Percentiles rank a stretch among this genome's conserved stretches.
Evolutionary conservation across 208 protist species (phyloP).

Genomic region (Crithidia brevicula): DNA sequence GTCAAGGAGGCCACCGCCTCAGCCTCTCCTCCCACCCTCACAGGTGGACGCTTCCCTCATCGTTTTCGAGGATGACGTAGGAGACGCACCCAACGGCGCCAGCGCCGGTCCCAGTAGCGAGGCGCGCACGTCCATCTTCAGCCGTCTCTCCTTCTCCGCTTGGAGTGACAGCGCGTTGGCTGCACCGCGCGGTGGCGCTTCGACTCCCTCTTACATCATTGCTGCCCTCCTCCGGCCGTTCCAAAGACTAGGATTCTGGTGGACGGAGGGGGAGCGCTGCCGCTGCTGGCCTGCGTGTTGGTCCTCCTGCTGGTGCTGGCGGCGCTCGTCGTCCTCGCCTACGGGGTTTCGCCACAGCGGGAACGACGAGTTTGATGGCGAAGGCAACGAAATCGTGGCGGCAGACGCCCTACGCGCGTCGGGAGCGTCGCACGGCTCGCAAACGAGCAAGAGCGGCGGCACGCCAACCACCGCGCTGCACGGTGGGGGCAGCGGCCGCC

Average conservation of each 20-base stretch:
- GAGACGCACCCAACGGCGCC: background rate
- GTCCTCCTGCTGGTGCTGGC: background rate
- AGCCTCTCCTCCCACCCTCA: background rate
- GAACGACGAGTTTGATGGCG: constrained; percentile 5
- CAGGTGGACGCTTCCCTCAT: background rate
- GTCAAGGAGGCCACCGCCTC: background rate
- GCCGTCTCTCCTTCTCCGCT: constrained; percentile 19
- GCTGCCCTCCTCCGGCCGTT: constrained; percentile 21
- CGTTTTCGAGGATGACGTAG: constrained; percentile 12
- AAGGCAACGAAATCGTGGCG: background rate
- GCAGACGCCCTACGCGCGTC: constrained; percentile 8
- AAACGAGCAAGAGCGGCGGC: background rate
- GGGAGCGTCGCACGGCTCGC: background rate
- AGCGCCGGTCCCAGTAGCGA: constrained; percentile 12
- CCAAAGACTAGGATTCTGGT: constrained; percentile 20
- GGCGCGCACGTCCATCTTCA: constrained; percentile 20
- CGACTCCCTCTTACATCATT: background rate
- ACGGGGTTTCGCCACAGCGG: background rate
- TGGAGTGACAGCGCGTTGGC: constrained; percentile 1
- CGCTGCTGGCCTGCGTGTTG: background rate
- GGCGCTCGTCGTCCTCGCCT: background rate
- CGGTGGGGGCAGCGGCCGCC: background rate
- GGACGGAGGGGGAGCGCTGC: background rate
- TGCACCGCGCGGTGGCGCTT: background rate
- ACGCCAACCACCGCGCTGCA: background rate